Percentiles rank a stretch among this genome's conserved stretches.
These are phyloP conservation scores for Trichoderma asperelloides DNA, from an alignment of 495 filamentous ascomycete species.

Conservation along the genomic window DNA sequence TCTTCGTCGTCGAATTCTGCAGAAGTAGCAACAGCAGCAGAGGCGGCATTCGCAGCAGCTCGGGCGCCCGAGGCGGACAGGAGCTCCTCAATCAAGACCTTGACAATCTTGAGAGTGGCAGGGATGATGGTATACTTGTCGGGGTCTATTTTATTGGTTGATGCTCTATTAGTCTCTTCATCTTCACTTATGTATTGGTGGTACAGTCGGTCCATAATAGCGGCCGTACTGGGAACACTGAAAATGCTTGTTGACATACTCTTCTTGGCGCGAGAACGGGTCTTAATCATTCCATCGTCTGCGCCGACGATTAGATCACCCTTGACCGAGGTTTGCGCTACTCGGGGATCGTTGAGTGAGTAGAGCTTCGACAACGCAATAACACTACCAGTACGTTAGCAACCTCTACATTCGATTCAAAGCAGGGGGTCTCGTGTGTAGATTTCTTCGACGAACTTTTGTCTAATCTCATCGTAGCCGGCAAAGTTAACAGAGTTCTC, in stretches of 20 bases:
- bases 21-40: conserved; percentile 40
- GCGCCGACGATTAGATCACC: conserved; percentile 81
- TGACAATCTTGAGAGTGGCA: conserved; percentile 87
- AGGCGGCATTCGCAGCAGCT: conserved; percentile 36
- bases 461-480: conserved; percentile 91
- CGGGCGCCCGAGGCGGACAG: conserved; percentile 46
- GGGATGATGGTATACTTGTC: conserved; percentile 84
- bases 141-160: conserved; percentile 47
- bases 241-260: conserved; percentile 33
- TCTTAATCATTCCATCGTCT: conserved; percentile 74
- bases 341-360: conserved; percentile 71
- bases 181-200: conserved; percentile 2
- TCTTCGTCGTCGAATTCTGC: conserved; percentile 49
- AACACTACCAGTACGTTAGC: conserved; percentile 49
- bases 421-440: background rate
- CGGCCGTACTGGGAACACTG: conserved; percentile 10
- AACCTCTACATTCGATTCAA: background rate
- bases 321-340: conserved; percentile 72
- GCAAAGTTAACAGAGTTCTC: conserved; percentile 94
- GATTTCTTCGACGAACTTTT: conserved; percentile 55
- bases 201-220: background rate
- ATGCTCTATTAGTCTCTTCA: background rate
- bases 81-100: conserved; percentile 88
- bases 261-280: conserved; percentile 72
- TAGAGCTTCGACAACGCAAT: conserved; percentile 87